A percentile compares a stretch with the other conserved stretches of the same genome.
Conservation (phyloP, 139 green algal species). For the Chlamydomonas schloesseri region DNA sequence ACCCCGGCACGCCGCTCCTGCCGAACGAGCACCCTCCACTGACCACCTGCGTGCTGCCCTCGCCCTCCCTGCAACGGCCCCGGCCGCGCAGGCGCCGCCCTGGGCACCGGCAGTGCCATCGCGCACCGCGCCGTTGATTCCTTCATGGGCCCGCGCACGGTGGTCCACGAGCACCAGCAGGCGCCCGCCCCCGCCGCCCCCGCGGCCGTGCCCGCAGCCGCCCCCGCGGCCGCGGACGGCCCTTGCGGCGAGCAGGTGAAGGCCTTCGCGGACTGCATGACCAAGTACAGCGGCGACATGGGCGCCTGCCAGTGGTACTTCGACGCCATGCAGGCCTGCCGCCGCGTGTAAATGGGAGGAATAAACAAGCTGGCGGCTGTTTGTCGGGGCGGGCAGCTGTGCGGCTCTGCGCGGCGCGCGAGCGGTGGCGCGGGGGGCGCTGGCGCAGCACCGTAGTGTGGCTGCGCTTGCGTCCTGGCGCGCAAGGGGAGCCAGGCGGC, state of each 20-base stretch:
- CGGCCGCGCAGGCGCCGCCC: constrained; percentile 73
- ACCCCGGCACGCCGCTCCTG: background rate
- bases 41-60: too few relatives aligned
- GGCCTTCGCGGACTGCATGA: constrained; percentile 93
- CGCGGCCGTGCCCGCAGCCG: constrained; percentile 26
- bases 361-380: too few relatives aligned
- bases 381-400: too few relatives aligned
- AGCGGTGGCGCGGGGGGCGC: too few relatives aligned
- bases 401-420: too few relatives aligned
- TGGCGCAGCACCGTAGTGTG: too few relatives aligned
- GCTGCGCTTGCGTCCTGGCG: too few relatives aligned
- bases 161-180: constrained; percentile 56
- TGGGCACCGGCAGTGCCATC: constrained; percentile 87
- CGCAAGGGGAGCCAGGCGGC: too few relatives aligned
- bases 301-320: constrained; percentile 81
- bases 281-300: constrained; percentile 80
- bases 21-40: too few relatives aligned
- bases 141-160: constrained; percentile 69
- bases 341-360: too few relatives aligned
- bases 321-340: constrained; percentile 69
- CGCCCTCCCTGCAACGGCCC: too few relatives aligned
- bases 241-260: constrained; percentile 78
- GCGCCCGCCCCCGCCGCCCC: constrained; percentile 19
- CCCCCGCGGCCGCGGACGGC: constrained; percentile 44
- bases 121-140: constrained; percentile 90